These are phyloP conservation scores for Aspergillus fumigatiaffinis DNA, from an alignment of 2,329 filamentous ascomycete species.

Conservation along the genomic window DNA sequence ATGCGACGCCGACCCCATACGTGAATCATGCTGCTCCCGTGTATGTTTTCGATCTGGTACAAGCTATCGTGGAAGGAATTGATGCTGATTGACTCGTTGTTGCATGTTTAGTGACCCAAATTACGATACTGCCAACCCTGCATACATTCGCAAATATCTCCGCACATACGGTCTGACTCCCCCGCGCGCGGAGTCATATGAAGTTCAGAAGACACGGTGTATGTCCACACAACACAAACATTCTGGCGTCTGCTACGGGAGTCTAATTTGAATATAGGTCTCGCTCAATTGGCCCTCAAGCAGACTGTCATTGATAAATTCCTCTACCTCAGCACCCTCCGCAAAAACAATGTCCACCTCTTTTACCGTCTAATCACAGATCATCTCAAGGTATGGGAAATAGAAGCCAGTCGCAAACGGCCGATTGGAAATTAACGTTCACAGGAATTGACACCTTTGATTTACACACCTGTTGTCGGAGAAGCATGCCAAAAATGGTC, in stretches of 20 bases:
- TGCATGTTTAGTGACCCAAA: conserved; percentile 35
- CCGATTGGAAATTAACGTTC: conserved; percentile 12
- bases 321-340: conserved; percentile 47
- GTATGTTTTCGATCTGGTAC: conserved; percentile 21
- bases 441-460: conserved; percentile 47
- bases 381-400: conserved; percentile 38
- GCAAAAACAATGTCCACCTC: conserved; percentile 51
- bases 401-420: conserved; percentile 2
- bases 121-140: conserved; percentile 48
- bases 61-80: background rate
- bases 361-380: conserved; percentile 50
- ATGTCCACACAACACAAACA: conserved; percentile 9
- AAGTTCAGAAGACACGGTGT: conserved; percentile 48
- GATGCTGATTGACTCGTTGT: conserved; percentile 6
- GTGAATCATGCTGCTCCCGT: conserved; percentile 29
- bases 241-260: conserved; percentile 6
- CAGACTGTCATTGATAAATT: conserved; percentile 47
- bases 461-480: conserved; percentile 61
- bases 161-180: conserved; percentile 50
- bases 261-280: conserved; percentile 21
- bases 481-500: conserved; percentile 97
- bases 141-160: conserved; percentile 50
- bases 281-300: conserved; percentile 47
- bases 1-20: conserved; percentile 31
- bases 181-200: conserved; percentile 47